These are phyloP conservation scores for Boletus insuetus DNA, from an alignment of 768 basidiomycete genomes.

Conservation along the genomic window DNA sequence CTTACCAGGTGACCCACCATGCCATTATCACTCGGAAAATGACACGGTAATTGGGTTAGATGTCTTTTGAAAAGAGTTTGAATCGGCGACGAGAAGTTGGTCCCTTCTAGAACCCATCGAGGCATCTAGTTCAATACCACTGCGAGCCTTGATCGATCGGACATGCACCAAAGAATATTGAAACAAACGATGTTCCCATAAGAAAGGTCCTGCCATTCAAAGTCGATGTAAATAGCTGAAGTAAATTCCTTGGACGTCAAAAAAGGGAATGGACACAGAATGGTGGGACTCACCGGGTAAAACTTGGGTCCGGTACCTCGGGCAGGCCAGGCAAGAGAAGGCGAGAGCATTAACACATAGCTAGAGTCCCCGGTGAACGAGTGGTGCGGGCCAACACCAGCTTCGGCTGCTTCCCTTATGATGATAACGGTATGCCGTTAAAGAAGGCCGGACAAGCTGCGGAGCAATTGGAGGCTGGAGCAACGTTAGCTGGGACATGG, in stretches of 20 bases:
- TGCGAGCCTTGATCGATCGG: neutral
- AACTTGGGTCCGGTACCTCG: conserved; percentile 19
- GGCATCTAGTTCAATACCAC: too few relatives aligned
- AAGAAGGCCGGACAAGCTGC: neutral
- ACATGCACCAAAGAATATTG: conserved; percentile 26
- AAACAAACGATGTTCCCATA: conserved; percentile 30
- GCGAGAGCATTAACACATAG: neutral
- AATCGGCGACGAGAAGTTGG: too few relatives aligned
- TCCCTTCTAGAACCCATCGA: conserved; percentile 24
- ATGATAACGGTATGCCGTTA: neutral
- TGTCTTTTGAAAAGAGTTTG: too few relatives aligned
- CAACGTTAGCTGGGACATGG: too few relatives aligned
- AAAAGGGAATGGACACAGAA: conserved; percentile 13
- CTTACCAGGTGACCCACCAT: too few relatives aligned
- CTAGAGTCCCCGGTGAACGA: conserved; percentile 7
- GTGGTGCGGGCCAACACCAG: neutral
- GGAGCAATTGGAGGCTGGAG: too few relatives aligned
- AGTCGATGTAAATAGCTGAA: conserved; percentile 26
- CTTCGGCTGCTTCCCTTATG: neutral
- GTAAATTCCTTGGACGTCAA: conserved; percentile 25
- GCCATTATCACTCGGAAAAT: too few relatives aligned
- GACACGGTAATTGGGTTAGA: too few relatives aligned
- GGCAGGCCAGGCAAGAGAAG: conserved; percentile 1
- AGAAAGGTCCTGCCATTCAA: conserved; percentile 25
- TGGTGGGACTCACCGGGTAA: conserved; percentile 12